Conservation (phyloP, 768 basidiomycete genomes). For the Boletellus sp. region DNA sequence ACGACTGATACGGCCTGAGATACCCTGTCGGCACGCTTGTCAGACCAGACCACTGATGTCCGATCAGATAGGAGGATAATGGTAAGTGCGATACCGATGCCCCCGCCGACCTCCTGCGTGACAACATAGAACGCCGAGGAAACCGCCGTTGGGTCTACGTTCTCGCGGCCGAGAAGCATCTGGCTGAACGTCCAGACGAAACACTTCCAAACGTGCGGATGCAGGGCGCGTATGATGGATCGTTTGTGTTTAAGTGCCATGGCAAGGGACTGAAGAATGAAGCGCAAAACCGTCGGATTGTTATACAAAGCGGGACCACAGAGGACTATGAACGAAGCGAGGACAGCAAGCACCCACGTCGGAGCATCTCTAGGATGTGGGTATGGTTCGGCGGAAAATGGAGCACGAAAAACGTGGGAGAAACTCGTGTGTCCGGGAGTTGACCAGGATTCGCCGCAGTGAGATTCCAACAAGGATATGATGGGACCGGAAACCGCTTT, state of each 20-base stretch:
- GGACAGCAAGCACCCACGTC: constrained; percentile 42
- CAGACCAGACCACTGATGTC: background rate
- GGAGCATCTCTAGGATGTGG: constrained; percentile 28
- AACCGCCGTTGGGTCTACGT: constrained; percentile 23
- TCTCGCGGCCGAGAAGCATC: constrained; percentile 26
- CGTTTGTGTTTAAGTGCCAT: constrained; percentile 33
- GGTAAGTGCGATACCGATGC: constrained; percentile 43
- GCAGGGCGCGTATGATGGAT: constrained; percentile 35
- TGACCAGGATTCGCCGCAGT: constrained; percentile 6
- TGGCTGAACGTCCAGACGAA: constrained; percentile 55
- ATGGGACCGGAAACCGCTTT: constrained; percentile 25
- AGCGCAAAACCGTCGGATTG: constrained; percentile 36
- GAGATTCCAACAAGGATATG: constrained; percentile 22
- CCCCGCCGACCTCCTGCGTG: constrained; percentile 44
- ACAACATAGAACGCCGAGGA: constrained; percentile 42
- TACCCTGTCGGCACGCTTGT: constrained; percentile 23
- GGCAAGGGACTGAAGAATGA: constrained; percentile 36
- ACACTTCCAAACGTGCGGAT: constrained; percentile 48
- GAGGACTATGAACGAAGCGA: constrained; percentile 48
- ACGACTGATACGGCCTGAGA: constrained; percentile 37
- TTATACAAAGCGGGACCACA: constrained; percentile 42
- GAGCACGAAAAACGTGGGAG: constrained; percentile 23
- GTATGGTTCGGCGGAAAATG: constrained; percentile 24
- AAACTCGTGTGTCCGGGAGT: constrained; percentile 16
- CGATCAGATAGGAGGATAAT: constrained; percentile 33